Percentiles rank a stretch among this genome's conserved stretches.
phyloP scores from a whole-genome alignment of 139 green algal species.

The Chlorella sp. region DNA sequence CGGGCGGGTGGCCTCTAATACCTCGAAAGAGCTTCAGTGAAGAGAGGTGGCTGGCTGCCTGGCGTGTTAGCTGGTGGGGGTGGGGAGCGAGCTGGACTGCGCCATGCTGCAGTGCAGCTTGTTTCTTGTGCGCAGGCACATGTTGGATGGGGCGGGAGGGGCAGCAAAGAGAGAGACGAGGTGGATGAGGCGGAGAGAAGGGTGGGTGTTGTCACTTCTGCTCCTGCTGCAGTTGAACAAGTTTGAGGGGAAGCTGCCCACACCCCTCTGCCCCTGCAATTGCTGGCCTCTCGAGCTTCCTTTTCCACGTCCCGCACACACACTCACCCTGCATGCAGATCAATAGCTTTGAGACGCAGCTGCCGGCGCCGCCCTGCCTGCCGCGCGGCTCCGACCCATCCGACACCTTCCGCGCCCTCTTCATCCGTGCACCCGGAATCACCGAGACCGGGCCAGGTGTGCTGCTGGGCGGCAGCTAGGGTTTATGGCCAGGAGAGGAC shows the following conservation, averaged over 20 bases:
- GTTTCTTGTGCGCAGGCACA: too few relatives aligned
- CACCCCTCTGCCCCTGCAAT: background rate
- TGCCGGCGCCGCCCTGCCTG: slow-evolving; percentile 72
- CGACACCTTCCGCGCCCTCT: slow-evolving; percentile 51
- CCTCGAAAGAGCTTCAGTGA: too few relatives aligned
- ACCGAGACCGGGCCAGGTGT: slow-evolving; percentile 65
- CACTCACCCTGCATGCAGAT: slow-evolving; percentile 73
- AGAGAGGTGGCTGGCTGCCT: too few relatives aligned
- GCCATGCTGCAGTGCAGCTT: too few relatives aligned
- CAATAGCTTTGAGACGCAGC: slow-evolving; percentile 93
- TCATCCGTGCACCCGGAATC: slow-evolving; percentile 95
- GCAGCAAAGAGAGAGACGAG: too few relatives aligned
- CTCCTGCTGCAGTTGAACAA: background rate
- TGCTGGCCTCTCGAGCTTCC: background rate
- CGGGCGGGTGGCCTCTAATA: too few relatives aligned
- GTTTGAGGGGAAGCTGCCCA: too few relatives aligned
- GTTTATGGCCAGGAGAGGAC: background rate
- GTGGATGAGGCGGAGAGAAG: too few relatives aligned
- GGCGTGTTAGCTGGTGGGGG: too few relatives aligned
- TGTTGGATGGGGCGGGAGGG: too few relatives aligned
- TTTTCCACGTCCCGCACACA: background rate
- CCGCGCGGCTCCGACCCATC: background rate
- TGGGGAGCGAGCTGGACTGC: too few relatives aligned
- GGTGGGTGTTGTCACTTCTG: background rate
- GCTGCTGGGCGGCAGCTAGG: background rate